These are phyloP conservation scores for Leccinellum albellum DNA, from an alignment of 768 basidiomycete genomes.

Conservation along the genomic window DNA sequence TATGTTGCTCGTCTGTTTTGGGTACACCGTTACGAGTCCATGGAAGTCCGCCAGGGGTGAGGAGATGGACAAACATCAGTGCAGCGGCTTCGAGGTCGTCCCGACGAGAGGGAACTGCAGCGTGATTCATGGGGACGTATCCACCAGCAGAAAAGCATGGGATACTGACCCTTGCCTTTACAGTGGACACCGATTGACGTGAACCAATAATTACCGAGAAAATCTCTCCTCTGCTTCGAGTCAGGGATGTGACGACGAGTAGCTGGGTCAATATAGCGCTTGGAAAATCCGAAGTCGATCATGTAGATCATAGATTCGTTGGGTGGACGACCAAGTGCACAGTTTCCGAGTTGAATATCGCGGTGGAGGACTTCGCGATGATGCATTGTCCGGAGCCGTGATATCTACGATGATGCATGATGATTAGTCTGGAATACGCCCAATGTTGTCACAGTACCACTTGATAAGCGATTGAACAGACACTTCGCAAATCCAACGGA, in stretches of 20 bases:
- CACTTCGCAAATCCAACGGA: constrained; percentile 64
- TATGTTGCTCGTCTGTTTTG: constrained; percentile 61
- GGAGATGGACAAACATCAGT: constrained; percentile 75
- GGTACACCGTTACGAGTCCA: constrained; percentile 85
- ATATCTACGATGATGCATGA: constrained; percentile 45
- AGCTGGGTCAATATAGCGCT: constrained; percentile 63
- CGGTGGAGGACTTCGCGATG: constrained; percentile 68
- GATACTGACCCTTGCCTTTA: constrained; percentile 58
- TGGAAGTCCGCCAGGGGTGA: constrained; percentile 69
- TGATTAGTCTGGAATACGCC: constrained; percentile 5
- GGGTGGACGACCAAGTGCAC: constrained; percentile 57
- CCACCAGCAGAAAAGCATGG: constrained; percentile 7
- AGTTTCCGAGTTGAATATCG: constrained; percentile 79
- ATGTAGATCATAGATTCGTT: constrained; percentile 64
- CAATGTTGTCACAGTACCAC: constrained; percentile 44
- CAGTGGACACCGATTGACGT: constrained; percentile 77
- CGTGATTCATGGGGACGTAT: constrained; percentile 20
- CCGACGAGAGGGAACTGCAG: constrained; percentile 67
- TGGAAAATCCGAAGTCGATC: constrained; percentile 87
- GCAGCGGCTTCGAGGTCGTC: constrained; percentile 78
- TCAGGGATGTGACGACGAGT: constrained; percentile 72
- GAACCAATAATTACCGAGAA: constrained; percentile 86
- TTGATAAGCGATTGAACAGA: constrained; percentile 74
- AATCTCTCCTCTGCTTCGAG: constrained; percentile 62
- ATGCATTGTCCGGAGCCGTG: constrained; percentile 75